Evolutionary conservation across 2,329 filamentous ascomycete genomes (phyloP), one percentile per base, ranked within the genome.

Genomic region (Fusarium siculi): DNA sequence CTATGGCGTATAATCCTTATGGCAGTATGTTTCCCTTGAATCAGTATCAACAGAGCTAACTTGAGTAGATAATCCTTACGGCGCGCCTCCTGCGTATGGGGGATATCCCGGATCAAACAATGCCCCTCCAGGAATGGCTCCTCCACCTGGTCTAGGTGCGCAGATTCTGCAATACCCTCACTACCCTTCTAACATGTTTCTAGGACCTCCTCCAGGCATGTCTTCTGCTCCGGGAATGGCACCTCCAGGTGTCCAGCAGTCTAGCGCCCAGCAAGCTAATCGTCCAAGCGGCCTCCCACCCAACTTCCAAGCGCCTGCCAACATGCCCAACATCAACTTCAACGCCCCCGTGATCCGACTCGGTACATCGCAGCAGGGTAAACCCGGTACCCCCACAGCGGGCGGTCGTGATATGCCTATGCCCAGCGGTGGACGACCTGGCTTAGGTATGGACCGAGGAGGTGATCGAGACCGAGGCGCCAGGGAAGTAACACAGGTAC

Each of bases 301-400:
- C 66, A 94, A 91, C 82, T 98, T 97, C 84, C 93, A 97, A 85
- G 91, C 94, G 54, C 95, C 96, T 15, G 87, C 93, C 56, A 97
- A 96, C 80, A 93, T 98, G 88, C 95, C 96, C 57, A 97, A 97
- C 81, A 97, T 99, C 86, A 98, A 99, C 85, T 97, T 98, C 86
- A 97, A 93, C 79, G 96, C 96, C 40, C 95, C 96, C 63, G 95
- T 98, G 68, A 98, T 99, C 79, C 93, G 96, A 62, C 89, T 99
- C 50, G 96, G 96, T 46, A 96, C 95, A 18, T 89, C 92, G 7
- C 89, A 90, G 8, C 89, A 90, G 6, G 83, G 88, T n/a, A 94
- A 94, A 79, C 86, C 91, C 32, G 80, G 82, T 16, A 79, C 81
- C 0, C 80, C 85, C 11, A 76, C 80, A 16, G 73, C 76, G 32